Conservation (phyloP, 805 yeast genomes). For the Nakazawaea ernobii region DNA sequence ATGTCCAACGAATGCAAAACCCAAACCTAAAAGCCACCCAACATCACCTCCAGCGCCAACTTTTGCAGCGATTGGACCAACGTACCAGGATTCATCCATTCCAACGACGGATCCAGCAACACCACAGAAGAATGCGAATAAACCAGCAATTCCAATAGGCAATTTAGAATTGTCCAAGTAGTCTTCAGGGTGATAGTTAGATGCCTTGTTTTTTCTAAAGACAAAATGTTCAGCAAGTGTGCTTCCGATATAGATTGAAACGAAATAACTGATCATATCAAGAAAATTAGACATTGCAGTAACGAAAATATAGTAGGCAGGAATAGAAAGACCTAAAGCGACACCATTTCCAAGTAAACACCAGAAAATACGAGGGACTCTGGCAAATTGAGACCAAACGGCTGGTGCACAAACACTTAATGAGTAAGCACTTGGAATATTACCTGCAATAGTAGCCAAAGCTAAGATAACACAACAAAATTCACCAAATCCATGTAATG, state of each 20-base stretch:
- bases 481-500: conserved; percentile 27
- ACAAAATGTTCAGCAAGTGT: conserved; percentile 26
- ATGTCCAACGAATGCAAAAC: conserved; percentile 25
- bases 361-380: conserved; percentile 30
- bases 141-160: conserved; percentile 28
- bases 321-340: conserved; percentile 28
- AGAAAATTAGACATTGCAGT: conserved; percentile 27
- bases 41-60: conserved; percentile 27
- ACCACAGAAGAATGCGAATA: conserved; percentile 25
- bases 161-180: conserved; percentile 20
- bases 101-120: conserved; percentile 27
- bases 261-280: conserved; percentile 28
- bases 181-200: conserved; percentile 21
- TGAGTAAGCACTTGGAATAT: conserved; percentile 30
- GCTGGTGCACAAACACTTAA: conserved; percentile 27
- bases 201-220: conserved; percentile 18
- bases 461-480: conserved; percentile 28
- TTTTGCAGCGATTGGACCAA: conserved; percentile 24
- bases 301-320: conserved; percentile 29
- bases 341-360: conserved; percentile 26
- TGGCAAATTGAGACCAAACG: conserved; percentile 26
- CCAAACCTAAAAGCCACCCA: conserved; percentile 26
- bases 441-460: conserved; percentile 26
- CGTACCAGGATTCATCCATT: conserved; percentile 30
- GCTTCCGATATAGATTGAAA: conserved; percentile 28